phyloP scores from a whole-genome alignment of 2,329 filamentous ascomycete genomes.

The Knufia petricola region DNA sequence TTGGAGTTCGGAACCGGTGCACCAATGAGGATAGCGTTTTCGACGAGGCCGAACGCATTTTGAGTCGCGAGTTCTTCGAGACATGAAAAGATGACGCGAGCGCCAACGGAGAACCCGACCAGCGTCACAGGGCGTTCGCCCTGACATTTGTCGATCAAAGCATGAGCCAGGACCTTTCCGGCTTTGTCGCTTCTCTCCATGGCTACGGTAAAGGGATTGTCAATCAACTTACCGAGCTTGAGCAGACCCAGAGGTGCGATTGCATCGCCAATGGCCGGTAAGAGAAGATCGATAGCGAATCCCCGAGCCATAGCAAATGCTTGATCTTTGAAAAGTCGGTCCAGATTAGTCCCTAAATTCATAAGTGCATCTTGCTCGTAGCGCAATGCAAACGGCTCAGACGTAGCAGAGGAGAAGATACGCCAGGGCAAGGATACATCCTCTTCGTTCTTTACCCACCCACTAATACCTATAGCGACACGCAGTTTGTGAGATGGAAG shows the following conservation, averaged over 20 bases:
- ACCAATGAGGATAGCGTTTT: conserved; percentile 65
- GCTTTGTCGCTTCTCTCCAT: conserved; percentile 62
- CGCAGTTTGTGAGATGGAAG: conserved; percentile 39
- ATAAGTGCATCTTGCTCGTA: conserved; percentile 64
- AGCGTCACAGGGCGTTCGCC: conserved; percentile 64
- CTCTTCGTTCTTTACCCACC: conserved; percentile 58
- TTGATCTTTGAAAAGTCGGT: conserved; percentile 58
- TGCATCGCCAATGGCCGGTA: conserved; percentile 52
- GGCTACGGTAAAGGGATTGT: conserved; percentile 64
- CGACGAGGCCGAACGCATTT: conserved; percentile 64
- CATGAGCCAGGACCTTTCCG: conserved; percentile 60
- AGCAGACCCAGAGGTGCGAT: conserved; percentile 56
- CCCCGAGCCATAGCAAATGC: conserved; percentile 61
- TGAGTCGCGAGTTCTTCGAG: conserved; percentile 61
- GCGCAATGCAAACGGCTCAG: conserved; percentile 61
- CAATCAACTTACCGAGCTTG: conserved; percentile 51
- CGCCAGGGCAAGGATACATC: conserved; percentile 61
- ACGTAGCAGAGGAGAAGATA: conserved; percentile 50
- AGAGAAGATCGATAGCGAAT: conserved; percentile 60
- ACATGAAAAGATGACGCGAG: conserved; percentile 64
- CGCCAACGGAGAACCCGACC: conserved; percentile 63
- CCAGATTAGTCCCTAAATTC: conserved; percentile 60
- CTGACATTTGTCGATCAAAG: conserved; percentile 62
- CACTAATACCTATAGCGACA: conserved; percentile 63
- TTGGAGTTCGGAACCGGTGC: conserved; percentile 57